These are phyloP conservation scores for Pleurotus giganteus DNA, from an alignment of 768 basidiomycete genomes.

Conservation along the genomic window DNA sequence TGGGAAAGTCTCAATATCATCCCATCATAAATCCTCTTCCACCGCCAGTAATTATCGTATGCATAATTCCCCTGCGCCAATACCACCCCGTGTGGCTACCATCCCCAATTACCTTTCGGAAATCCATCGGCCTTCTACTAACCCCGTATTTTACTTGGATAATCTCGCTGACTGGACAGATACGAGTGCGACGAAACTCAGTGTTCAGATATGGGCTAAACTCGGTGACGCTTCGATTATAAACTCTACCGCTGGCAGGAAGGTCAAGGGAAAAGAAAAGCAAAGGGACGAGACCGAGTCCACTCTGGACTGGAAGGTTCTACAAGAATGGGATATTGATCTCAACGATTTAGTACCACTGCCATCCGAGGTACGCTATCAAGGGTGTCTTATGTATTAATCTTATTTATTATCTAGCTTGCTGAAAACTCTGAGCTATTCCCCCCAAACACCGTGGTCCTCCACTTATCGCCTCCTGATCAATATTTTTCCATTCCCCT, in stretches of 20 bases:
- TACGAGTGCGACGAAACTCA: constrained; percentile 48
- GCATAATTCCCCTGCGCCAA: constrained; percentile 21
- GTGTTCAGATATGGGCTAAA: constrained; percentile 60
- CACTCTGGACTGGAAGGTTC: constrained; percentile 51
- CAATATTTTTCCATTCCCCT: constrained; percentile 58
- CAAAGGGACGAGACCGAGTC: constrained; percentile 15
- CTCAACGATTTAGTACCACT: constrained; percentile 57
- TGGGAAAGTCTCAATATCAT: not conserved
- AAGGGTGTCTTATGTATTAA: constrained; percentile 5
- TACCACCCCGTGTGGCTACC: constrained; percentile 20
- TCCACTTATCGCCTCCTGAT: constrained; percentile 62
- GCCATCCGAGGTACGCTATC: constrained; percentile 55
- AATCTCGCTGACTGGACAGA: constrained; percentile 59
- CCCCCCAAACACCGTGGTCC: constrained; percentile 71
- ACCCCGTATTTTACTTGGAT: constrained; percentile 72
- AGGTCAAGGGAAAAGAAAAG: constrained; percentile 46
- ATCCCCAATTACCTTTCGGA: constrained; percentile 71
- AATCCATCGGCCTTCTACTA: constrained; percentile 80
- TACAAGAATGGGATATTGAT: constrained; percentile 68
- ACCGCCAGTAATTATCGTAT: constrained; percentile 1
- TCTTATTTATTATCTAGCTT: constrained; percentile 23
- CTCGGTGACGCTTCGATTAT: constrained; percentile 23
- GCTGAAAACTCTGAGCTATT: constrained; percentile 36
- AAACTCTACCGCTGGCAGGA: constrained; percentile 22
- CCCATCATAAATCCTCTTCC: not conserved